Percentiles rank a stretch among this genome's conserved stretches.
Conservation (phyloP, 352 stramenopile genomes). For the Phytopythium chamaehyphon region DNA sequence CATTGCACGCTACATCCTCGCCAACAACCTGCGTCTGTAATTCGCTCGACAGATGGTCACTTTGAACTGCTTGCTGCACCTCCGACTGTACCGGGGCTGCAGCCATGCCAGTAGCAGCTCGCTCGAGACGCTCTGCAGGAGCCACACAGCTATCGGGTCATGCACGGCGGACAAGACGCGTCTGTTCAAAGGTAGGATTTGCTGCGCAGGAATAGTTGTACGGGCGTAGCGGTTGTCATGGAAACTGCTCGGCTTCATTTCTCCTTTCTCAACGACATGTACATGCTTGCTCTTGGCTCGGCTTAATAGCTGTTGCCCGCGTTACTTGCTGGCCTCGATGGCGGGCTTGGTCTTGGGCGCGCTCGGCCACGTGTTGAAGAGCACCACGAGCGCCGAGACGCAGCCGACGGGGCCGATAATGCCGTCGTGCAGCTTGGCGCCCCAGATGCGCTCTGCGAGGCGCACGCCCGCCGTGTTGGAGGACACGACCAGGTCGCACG, state of each 20-base stretch:
- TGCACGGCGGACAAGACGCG: not conserved
- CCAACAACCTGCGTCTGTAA: too few relatives aligned
- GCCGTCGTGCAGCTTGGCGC: constrained; percentile 79
- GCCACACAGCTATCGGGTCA: not conserved
- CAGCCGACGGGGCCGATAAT: constrained; percentile 77
- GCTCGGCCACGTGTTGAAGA: constrained; percentile 82
- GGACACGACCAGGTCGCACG: constrained; percentile 84
- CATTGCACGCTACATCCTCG: not conserved
- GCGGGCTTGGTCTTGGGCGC: constrained; percentile 22
- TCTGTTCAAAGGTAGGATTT: not conserved
- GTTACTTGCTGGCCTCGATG: constrained; percentile 14
- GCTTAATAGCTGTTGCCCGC: too few relatives aligned
- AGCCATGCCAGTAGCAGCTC: too few relatives aligned
- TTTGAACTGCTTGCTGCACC: too few relatives aligned
- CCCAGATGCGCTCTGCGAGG: constrained; percentile 72
- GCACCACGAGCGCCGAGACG: constrained; percentile 74
- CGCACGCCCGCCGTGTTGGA: constrained; percentile 80
- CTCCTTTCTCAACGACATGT: constrained; percentile 2
- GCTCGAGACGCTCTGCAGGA: too few relatives aligned
- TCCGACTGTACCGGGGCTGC: too few relatives aligned
- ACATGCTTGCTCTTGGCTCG: not conserved
- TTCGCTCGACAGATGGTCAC: too few relatives aligned
- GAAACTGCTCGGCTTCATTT: not conserved
- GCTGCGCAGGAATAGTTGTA: not conserved
- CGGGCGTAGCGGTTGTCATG: constrained; percentile 12